Conservation (phyloP, 108 stramenopile genomes). For the Pseudonitzschia multistriata region DNA sequence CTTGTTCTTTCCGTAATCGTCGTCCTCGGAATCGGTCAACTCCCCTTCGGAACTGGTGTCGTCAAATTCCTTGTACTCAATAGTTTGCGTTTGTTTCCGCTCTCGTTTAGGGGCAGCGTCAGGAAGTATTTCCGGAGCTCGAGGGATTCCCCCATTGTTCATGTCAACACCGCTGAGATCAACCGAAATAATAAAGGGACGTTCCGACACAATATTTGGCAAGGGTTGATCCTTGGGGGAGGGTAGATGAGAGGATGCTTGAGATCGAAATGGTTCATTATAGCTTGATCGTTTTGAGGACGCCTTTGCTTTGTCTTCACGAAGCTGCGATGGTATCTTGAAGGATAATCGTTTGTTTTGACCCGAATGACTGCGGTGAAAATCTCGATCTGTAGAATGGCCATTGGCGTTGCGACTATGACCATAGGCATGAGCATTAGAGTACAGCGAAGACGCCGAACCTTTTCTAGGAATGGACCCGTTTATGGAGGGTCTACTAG, state of each 20-base stretch:
- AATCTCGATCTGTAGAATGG: background rate
- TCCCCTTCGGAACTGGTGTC: slow-evolving; percentile 65
- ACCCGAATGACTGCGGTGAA: background rate
- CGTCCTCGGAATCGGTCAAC: slow-evolving; percentile 24
- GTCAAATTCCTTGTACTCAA: slow-evolving; percentile 48
- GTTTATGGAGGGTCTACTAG: background rate
- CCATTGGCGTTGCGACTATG: background rate
- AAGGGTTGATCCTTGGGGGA: background rate
- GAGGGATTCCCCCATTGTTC: slow-evolving; percentile 21
- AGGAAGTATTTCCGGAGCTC: background rate
- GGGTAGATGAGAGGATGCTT: slow-evolving; percentile 1
- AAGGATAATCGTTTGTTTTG: slow-evolving; percentile 1
- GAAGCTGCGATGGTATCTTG: background rate
- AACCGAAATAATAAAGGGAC: slow-evolving; percentile 22
- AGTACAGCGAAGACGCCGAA: background rate
- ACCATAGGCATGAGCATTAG: background rate
- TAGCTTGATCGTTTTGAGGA: background rate
- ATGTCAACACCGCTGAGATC: slow-evolving; percentile 34
- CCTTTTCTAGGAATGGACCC: slow-evolving; percentile 5
- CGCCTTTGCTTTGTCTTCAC: background rate
- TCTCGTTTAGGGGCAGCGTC: slow-evolving; percentile 25
- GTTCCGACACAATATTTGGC: slow-evolving; percentile 5
- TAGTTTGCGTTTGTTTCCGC: slow-evolving; percentile 17
- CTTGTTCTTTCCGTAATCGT: slow-evolving; percentile 8
- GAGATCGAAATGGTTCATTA: background rate